A percentile compares a stretch with the other conserved stretches of the same genome.
phyloP scores from a whole-genome alignment of 1,284 basidiomycete genomes.

The Cutaneotrichosporon daszewskae region DNA sequence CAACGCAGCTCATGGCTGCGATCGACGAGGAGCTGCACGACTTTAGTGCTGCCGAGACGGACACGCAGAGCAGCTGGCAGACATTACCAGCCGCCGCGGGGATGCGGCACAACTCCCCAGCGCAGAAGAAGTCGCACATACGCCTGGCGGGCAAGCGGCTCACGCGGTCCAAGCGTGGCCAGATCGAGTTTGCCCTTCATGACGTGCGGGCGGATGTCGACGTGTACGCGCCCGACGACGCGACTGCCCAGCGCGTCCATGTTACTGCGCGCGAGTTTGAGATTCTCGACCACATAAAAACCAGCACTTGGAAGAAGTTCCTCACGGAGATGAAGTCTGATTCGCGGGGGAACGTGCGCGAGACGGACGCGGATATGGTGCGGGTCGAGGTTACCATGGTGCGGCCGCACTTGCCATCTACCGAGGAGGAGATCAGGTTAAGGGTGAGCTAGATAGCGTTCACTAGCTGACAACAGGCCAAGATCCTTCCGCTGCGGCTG shows the following conservation, averaged over 20 bases:
- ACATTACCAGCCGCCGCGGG: constrained; percentile 52
- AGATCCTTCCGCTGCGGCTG: constrained; percentile 79
- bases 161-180: constrained; percentile 68
- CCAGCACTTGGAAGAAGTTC: constrained; percentile 97
- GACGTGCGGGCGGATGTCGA: constrained; percentile 64
- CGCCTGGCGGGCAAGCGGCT: constrained; percentile 48
- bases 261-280: constrained; percentile 67
- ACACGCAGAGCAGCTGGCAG: constrained; percentile 78
- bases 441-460: constrained; percentile 54
- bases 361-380: constrained; percentile 91
- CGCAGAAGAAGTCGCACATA: constrained; percentile 37
- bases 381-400: constrained; percentile 71
- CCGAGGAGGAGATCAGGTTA: constrained; percentile 72
- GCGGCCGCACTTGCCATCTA: constrained; percentile 55
- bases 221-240: constrained; percentile 56
- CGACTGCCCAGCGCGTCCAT: constrained; percentile 60
- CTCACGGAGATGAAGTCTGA: constrained; percentile 76
- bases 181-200: constrained; percentile 75
- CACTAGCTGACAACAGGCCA: constrained; percentile 57
- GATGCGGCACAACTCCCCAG: constrained; percentile 19
- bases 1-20: constrained; percentile 71
- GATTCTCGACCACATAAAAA: constrained; percentile 95
- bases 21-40: constrained; percentile 80
- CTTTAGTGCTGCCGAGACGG: constrained; percentile 57
- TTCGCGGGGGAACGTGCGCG: constrained; percentile 73